phyloP scores from a whole-genome alignment of 106 monocot genomes.

The Acanthochlamys bracteata region DNA sequence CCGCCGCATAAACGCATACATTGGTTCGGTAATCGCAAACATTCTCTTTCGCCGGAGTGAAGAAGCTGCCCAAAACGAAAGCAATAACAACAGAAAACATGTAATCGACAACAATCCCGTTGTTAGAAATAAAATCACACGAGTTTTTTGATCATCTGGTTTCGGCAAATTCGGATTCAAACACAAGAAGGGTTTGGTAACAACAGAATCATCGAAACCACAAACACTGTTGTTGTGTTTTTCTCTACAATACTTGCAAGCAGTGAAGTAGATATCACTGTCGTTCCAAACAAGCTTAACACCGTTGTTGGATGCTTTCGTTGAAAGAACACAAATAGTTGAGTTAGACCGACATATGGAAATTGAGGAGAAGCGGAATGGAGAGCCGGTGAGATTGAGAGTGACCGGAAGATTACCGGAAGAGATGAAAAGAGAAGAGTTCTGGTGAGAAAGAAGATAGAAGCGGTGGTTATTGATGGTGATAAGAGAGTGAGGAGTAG shows the following conservation, averaged over 20 bases:
- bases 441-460: not conserved
- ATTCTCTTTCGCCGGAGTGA: constrained; percentile 19
- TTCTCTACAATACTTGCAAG: constrained; percentile 22
- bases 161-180: constrained; percentile 5
- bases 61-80: constrained; percentile 19
- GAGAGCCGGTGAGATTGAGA: constrained; percentile 27
- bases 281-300: constrained; percentile 26
- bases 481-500: constrained; percentile 11
- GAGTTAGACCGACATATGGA: constrained; percentile 13
- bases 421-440: constrained; percentile 9
- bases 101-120: constrained; percentile 17
- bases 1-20: constrained; percentile 34
- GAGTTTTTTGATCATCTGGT: not conserved
- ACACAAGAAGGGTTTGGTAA: constrained; percentile 44
- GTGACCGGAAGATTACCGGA: constrained; percentile 8
- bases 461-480: not conserved
- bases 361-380: constrained; percentile 20
- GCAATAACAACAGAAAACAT: constrained; percentile 14
- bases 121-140: constrained; percentile 14
- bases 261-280: constrained; percentile 34
- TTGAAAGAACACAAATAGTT: too few species aligned
- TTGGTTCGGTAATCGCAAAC: too few species aligned
- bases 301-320: constrained; percentile 22
- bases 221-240: constrained; percentile 17
- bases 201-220: constrained; percentile 42